Evolutionary conservation across 805 yeast species (phyloP).

Genomic region (Cyberlindnera petersonii): DNA sequence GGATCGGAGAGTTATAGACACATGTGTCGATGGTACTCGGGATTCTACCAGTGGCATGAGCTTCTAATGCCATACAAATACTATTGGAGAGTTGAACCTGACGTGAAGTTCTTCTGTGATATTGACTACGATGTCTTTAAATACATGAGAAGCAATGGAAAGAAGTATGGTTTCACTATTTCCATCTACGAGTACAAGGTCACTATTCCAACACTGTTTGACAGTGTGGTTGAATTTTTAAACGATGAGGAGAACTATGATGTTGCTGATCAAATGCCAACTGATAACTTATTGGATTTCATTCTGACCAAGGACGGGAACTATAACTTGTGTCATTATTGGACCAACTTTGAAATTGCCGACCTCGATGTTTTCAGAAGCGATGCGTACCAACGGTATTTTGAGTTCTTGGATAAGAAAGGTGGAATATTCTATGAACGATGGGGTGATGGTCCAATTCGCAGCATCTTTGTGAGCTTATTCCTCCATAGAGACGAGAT

Average conservation of each 20-base stretch:
- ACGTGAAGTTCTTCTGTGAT: constrained; percentile 68
- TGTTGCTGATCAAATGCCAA: constrained; percentile 34
- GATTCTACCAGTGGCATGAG: constrained; percentile 75
- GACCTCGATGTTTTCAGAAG: constrained; percentile 70
- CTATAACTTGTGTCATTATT: constrained; percentile 85
- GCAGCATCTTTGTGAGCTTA: constrained; percentile 74
- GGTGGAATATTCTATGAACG: constrained; percentile 89
- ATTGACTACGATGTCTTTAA: constrained; percentile 53
- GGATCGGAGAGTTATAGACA: constrained; percentile 74
- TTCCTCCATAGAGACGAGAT: constrained; percentile 61
- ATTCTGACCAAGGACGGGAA: constrained; percentile 62
- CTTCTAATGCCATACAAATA: constrained; percentile 66
- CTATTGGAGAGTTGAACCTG: constrained; percentile 95
- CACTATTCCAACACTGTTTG: constrained; percentile 42
- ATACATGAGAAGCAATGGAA: constrained; percentile 54
- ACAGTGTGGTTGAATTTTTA: constrained; percentile 45
- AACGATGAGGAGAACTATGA: constrained; percentile 4
- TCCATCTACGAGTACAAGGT: constrained; percentile 68
- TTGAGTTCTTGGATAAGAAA: constrained; percentile 62
- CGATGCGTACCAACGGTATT: constrained; percentile 64
- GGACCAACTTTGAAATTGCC: constrained; percentile 91
- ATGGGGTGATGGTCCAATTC: constrained; percentile 93
- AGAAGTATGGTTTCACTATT: constrained; percentile 71
- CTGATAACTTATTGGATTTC: constrained; percentile 64
- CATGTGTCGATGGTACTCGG: constrained; percentile 88